These are phyloP conservation scores for Periconia macrospinosa DNA, from an alignment of 2,329 filamentous ascomycete genomes.

Conservation along the genomic window DNA sequence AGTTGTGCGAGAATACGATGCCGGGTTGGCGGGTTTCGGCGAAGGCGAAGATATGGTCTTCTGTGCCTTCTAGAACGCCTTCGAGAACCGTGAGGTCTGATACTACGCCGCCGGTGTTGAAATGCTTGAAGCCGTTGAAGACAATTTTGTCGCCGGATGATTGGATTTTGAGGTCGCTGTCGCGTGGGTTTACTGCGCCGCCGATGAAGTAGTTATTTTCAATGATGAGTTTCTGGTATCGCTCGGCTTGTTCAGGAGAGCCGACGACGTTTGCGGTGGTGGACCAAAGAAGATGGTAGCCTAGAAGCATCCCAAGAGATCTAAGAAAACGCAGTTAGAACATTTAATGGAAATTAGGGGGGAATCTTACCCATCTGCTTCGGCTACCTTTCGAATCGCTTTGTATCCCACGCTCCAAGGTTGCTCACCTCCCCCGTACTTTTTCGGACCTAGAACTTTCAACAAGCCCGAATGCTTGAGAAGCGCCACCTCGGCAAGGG, in stretches of 20 bases:
- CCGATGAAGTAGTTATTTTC: constrained; percentile 68
- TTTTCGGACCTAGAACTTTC: constrained; percentile 54
- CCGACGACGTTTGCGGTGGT: constrained; percentile 64
- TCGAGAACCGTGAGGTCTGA: constrained; percentile 68
- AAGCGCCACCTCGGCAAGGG: constrained; percentile 53
- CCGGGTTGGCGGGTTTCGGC: constrained; percentile 61
- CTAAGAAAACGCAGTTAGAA: constrained; percentile 28
- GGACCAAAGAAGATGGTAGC: constrained; percentile 67
- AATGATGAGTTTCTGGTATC: constrained; percentile 59
- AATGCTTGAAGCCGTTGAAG: constrained; percentile 66
- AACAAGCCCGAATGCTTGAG: constrained; percentile 56
- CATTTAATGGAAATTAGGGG: constrained; percentile 1
- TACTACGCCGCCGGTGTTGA: constrained; percentile 69
- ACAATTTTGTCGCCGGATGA: constrained; percentile 57
- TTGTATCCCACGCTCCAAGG: constrained; percentile 60
- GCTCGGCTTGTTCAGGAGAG: constrained; percentile 61
- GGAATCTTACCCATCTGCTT: constrained; percentile 58
- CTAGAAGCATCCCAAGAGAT: constrained; percentile 66
- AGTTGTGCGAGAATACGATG: constrained; percentile 62
- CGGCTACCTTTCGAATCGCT: constrained; percentile 64
- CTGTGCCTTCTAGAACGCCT: constrained; percentile 60
- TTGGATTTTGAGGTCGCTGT: constrained; percentile 62
- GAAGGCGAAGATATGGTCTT: constrained; percentile 65
- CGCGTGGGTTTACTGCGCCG: constrained; percentile 66
- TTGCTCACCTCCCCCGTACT: constrained; percentile 58